Base-by-base conservation (phyloP, 257 asterid species). In the Osmanthus fragrans region DNA sequence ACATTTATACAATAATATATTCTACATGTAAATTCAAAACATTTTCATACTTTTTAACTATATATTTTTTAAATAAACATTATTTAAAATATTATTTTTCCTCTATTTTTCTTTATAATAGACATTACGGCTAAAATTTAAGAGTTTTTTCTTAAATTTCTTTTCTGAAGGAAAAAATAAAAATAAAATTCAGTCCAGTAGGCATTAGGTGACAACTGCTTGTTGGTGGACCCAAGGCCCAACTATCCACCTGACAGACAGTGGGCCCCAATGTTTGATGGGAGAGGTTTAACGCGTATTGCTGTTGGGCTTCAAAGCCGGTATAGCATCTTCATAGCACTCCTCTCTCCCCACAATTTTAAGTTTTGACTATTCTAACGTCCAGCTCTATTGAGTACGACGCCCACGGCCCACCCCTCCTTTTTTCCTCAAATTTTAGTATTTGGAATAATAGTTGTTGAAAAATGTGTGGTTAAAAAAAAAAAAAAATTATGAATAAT, bases 181-280 rank as follows among this genome's bases (percentile, higher is more conserved):
- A 9, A 63, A 10, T 63, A 23, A 4, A 58, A n/a, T 7, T 58
- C 66, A 27, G 69, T 34, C 69, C 69, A 63, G 11, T 12, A 63
- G 4, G 18, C 33, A 60, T 6, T 60, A 25, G 34, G 19, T 71
- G 56, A 32, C 33, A 42, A 33, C 74, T 45, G 13, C 69, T 27
- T 75, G 42, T 39, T 29, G 65, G 69, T 63, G 69, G 69, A 34
- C 69, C 69, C 16, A 11, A 23, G 36, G 36, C 69, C 69, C 69
- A 63, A 23, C 47, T 21, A 73, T 49, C 42, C 70, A 63, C 3
- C 67, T 51, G 63, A 42, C 68, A 13, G 74, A 79, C 70, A 60
- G 87, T 64, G 87, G 89, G 83, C 80, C 86, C 87, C 79, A 2
- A 5, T 79, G 81, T 71, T 81, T 78, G 87, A 85, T 77, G 71